A percentile compares a stretch with the other conserved stretches of the same genome.
phyloP scores from a whole-genome alignment of 139 green algal species.

The Diplosphaera chodatii region DNA sequence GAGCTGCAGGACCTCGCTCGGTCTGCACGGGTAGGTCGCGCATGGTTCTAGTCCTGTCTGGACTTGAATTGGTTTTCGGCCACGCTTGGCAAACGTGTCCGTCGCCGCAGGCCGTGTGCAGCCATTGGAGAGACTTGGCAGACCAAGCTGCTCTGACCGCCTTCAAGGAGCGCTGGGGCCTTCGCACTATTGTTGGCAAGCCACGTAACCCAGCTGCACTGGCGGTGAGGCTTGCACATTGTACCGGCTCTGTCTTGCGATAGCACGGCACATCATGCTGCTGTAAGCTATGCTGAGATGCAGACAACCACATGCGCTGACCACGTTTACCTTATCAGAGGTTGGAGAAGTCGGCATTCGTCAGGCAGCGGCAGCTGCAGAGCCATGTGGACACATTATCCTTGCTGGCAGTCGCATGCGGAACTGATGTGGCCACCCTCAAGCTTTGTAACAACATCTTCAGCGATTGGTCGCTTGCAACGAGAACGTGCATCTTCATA shows the following conservation, averaged over 20 bases:
- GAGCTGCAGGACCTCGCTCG: neutral
- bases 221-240: neutral
- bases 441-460: slow-evolving; percentile 43
- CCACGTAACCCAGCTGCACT: neutral
- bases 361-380: neutral
- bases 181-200: neutral
- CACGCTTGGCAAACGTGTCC: too few species aligned
- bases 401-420: neutral
- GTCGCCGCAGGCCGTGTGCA: neutral
- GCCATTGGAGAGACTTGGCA: neutral
- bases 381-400: neutral
- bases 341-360: neutral
- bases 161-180: neutral
- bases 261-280: too few species aligned
- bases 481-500: slow-evolving; percentile 24
- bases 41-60: too few species aligned
- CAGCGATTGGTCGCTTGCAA: slow-evolving; percentile 29
- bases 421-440: slow-evolving; percentile 15
- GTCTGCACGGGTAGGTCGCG: neutral
- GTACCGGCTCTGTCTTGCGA: too few species aligned
- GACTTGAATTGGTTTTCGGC: too few species aligned
- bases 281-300: too few species aligned
- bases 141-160: neutral
- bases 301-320: too few species aligned
- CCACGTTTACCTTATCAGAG: too few species aligned